Conservation (phyloP, 148 eudicot species). For the Chenopodium suecicum region DNA sequence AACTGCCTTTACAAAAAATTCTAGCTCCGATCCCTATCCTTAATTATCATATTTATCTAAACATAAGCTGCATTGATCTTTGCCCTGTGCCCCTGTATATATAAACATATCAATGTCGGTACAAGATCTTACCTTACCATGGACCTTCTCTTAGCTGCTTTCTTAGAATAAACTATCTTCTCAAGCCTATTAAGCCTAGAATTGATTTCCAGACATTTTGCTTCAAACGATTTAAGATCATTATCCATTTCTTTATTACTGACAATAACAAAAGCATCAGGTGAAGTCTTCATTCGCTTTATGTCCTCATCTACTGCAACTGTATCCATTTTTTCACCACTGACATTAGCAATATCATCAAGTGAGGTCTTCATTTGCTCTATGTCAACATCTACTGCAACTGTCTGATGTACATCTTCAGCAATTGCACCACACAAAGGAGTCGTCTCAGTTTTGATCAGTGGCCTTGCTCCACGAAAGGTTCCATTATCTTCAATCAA, state of each 20-base stretch:
- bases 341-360: background rate
- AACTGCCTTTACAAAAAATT: no score
- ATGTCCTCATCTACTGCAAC: background rate
- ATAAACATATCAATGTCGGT: background rate
- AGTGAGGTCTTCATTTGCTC: background rate
- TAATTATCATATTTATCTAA: no score
- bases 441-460: background rate
- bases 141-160: background rate
- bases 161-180: no score
- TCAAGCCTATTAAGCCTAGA: background rate
- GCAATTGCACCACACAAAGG: background rate
- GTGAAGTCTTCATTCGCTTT: conserved; percentile 2
- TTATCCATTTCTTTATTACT: background rate
- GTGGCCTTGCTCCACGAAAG: background rate
- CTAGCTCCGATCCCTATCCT: no score
- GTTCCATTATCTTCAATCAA: background rate
- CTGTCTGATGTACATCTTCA: background rate
- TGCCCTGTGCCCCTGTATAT: no score
- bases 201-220: background rate
- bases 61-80: no score
- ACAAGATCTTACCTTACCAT: background rate
- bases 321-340: background rate
- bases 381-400: background rate
- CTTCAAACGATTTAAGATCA: background rate
- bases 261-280: background rate